phyloP scores from a whole-genome alignment of 257 asterid genomes.

The Thymus mandschuricus region DNA sequence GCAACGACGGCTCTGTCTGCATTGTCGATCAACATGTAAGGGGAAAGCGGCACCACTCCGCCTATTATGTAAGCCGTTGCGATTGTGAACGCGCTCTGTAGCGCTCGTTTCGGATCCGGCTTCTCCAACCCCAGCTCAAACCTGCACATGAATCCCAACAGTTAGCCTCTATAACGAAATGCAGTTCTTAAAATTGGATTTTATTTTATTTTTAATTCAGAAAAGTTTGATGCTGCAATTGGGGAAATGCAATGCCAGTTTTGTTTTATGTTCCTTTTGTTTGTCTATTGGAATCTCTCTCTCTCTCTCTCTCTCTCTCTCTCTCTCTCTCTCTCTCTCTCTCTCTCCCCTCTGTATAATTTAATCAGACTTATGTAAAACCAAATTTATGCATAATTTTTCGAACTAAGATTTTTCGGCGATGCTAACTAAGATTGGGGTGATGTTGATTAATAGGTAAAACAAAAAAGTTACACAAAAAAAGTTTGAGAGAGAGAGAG shows the following conservation, averaged over 20 bases:
- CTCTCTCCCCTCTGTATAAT: not conserved
- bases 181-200: too few relatives aligned
- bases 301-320: not conserved
- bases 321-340: not conserved
- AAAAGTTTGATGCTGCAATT: too few relatives aligned
- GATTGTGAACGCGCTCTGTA: slow-evolving; percentile 84
- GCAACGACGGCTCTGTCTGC: slow-evolving; percentile 72
- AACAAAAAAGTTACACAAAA: not conserved
- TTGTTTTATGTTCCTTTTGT: not conserved
- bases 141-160: slow-evolving; percentile 40
- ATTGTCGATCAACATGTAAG: slow-evolving; percentile 68
- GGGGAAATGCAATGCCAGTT: too few relatives aligned
- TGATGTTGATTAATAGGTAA: not conserved
- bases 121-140: slow-evolving; percentile 96
- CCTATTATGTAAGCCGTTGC: slow-evolving; percentile 80
- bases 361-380: not conserved
- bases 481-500: not conserved
- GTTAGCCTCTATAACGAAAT: not conserved
- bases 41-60: slow-evolving; percentile 82
- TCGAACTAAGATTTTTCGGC: not conserved
- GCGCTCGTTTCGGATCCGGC: slow-evolving; percentile 89
- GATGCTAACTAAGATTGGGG: not conserved
- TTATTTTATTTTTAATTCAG: too few relatives aligned
- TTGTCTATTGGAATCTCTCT: not conserved
- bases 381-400: not conserved